Base-by-base conservation (phyloP, 371 early-diverging fungal species). In the Lichtheimia ramosa region DNA sequence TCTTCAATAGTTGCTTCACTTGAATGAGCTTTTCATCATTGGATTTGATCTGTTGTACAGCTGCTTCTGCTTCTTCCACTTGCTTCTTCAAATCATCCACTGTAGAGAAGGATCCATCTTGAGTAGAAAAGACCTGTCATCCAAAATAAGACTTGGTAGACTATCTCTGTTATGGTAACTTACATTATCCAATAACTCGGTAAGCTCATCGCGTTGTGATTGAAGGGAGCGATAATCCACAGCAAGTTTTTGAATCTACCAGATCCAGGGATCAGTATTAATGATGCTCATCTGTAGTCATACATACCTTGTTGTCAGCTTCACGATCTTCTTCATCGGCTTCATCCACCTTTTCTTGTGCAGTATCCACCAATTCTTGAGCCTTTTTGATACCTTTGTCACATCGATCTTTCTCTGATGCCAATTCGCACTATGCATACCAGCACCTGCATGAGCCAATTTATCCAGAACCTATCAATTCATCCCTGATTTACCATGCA, bases 181-280 rank as follows among this genome's bases (percentile, higher is more conserved):
- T 71, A 71, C 77, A 23, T 59, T 58, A 50, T 75, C 75, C 63
- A 75, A 54, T 48, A 79, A 57, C 46, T 59, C 61, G 8, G 62
- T 64, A 13, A 76, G 20, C 23, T 81, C 75, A 51, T 77, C 74
- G 57, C 81, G 77, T 52, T 75, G 75, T 12, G 68, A 74, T 59
- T 64, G 51, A 16, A 81, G 60, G 8, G 62, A 49, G 43, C 81
- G 70, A 23, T 74, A 62, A 50, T 81, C 81, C 16, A 77, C 58
- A 8, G 67, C 59, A 54, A 73, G 58, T 43, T 81, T 81, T 34
- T 81, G 77, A 48, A 71, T 71, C 64, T 65, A 21, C 8, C 49
- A 41, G 18, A 59, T 20, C 27, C 8, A 34, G 0, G 34, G 24
- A 39, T 8, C 10, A 10, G 16, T n/a, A 21, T 0, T 15, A n/a